Evolutionary conservation across 2,329 filamentous ascomycete genomes (phyloP).

Genomic region (Pyrenophora graminea): DNA sequence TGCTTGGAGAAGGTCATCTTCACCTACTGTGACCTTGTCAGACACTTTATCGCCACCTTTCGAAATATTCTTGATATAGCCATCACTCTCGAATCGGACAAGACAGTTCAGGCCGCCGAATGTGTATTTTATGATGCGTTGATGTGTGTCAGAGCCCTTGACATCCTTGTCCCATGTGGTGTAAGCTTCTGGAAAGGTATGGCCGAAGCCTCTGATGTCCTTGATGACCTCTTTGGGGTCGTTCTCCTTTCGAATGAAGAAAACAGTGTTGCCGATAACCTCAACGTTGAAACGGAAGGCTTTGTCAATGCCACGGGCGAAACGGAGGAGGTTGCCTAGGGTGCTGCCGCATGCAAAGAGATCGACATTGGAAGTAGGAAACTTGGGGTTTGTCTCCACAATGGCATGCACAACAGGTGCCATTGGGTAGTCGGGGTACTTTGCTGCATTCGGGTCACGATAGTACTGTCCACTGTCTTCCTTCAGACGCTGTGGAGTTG

Average conservation of each 20-base stretch:
- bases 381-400: conserved; percentile 46
- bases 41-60: not conserved
- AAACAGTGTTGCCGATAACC: conserved; percentile 60
- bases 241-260: conserved; percentile 67
- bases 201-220: conserved; percentile 64
- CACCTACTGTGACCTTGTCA: not conserved
- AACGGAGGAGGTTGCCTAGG: conserved; percentile 64
- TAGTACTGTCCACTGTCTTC: conserved; percentile 57
- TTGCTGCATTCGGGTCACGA: conserved; percentile 60
- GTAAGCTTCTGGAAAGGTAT: conserved; percentile 68
- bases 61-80: conserved; percentile 49
- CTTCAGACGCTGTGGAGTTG: conserved; percentile 39
- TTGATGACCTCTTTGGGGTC: conserved; percentile 61
- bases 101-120: conserved; percentile 60
- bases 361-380: conserved; percentile 51
- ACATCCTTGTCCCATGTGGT: conserved; percentile 65
- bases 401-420: conserved; percentile 56
- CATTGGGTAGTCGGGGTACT: conserved; percentile 55
- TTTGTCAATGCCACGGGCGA: conserved; percentile 52
- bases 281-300: conserved; percentile 65
- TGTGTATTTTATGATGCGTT: conserved; percentile 63
- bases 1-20: conserved; percentile 17
- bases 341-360: conserved; percentile 66
- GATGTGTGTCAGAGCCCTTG: conserved; percentile 62
- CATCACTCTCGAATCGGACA: conserved; percentile 64